Conservation (phyloP, 768 basidiomycete species). For the Serendipita vermifera region DNA sequence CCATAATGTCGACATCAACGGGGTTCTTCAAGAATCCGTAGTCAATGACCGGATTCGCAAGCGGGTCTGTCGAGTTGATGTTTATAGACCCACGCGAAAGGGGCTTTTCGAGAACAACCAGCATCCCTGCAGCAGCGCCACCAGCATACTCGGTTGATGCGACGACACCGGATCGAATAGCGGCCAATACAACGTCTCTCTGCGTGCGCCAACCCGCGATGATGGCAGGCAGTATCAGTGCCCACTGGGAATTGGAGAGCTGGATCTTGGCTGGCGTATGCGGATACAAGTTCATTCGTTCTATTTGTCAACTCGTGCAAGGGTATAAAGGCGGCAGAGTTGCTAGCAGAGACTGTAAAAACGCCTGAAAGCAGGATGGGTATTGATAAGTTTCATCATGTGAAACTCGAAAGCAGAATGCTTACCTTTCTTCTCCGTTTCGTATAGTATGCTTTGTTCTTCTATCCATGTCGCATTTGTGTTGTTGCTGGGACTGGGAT, state of each 20-base stretch:
- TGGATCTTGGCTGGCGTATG: no score
- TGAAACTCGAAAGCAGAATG: no score
- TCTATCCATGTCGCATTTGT: neutral
- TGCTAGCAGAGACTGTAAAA: neutral
- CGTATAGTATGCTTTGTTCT: neutral
- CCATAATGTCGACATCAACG: neutral
- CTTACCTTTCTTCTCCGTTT: neutral
- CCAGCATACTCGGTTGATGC: neutral
- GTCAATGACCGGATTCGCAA: constrained; percentile 21
- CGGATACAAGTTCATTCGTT: no score
- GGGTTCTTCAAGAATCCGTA: constrained; percentile 14
- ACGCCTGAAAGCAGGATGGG: neutral
- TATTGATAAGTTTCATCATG: no score
- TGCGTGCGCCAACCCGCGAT: no score
- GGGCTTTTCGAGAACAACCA: neutral
- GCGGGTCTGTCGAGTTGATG: constrained; percentile 19
- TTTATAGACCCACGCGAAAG: constrained; percentile 18
- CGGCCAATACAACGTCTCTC: no score
- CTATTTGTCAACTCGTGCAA: no score
- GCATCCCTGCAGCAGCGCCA: neutral
- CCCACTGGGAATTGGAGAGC: no score
- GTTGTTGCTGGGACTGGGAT: neutral
- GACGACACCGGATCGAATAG: no score
- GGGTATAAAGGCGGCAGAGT: no score
- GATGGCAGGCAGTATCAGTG: no score